Evolutionary conservation across 495 filamentous ascomycete species (phyloP).

Genomic region (Massariosphaeria phaeospora): DNA sequence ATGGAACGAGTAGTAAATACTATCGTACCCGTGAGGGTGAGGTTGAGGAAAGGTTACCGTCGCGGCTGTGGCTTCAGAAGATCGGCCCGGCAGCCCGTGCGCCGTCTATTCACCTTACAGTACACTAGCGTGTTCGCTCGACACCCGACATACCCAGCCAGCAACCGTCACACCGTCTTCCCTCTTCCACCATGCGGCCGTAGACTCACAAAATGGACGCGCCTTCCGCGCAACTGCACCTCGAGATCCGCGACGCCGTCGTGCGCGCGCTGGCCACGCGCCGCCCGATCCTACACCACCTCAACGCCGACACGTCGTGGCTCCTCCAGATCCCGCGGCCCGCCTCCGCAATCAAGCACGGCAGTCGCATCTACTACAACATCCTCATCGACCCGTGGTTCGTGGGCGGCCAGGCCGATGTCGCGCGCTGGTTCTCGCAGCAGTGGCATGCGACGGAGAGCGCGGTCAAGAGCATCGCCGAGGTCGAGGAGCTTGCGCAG

Average conservation of each 20-base stretch:
- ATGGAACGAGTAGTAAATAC: too few relatives aligned
- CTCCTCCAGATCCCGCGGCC: constrained; percentile 52
- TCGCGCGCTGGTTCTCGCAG: constrained; percentile 51
- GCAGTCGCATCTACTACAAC: constrained; percentile 46
- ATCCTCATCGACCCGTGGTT: constrained; percentile 57
- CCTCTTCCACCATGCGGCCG: constrained; percentile 6
- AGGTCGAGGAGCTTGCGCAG: constrained; percentile 36
- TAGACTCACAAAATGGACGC: constrained; percentile 18
- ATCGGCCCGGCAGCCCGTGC: too few relatives aligned
- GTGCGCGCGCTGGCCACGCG: constrained; percentile 37
- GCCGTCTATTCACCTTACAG: too few relatives aligned
- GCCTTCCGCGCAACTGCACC: constrained; percentile 38
- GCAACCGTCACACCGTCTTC: too few relatives aligned
- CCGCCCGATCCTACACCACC: constrained; percentile 51
- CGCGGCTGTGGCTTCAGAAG: too few relatives aligned
- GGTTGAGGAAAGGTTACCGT: too few relatives aligned
- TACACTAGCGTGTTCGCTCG: too few relatives aligned
- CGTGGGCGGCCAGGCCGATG: constrained; percentile 48
- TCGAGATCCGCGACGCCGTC: constrained; percentile 36
- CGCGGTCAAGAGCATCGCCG: constrained; percentile 41
- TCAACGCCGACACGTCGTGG: constrained; percentile 58
- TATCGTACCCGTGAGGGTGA: too few relatives aligned
- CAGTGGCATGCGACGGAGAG: constrained; percentile 51
- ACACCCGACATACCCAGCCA: too few relatives aligned
- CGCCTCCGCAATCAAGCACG: constrained; percentile 26